phyloP scores from a whole-genome alignment of 371 early-diverging fungal species.

The Actinomucor elegans region DNA sequence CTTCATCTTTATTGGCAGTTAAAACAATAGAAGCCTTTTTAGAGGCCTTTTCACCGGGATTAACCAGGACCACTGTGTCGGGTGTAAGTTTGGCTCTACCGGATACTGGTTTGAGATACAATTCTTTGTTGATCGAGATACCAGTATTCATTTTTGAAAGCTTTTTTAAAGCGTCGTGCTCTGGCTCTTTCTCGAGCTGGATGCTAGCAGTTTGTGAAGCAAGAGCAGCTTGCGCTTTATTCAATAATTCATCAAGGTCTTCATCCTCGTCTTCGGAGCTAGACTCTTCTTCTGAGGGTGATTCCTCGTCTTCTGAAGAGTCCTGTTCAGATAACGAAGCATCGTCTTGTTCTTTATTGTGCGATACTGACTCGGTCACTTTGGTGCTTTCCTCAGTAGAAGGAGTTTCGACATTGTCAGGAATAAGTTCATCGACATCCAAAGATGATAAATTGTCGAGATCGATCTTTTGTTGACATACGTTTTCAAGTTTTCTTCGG shows the following conservation, averaged over 20 bases:
- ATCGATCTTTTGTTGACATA: slow-evolving; percentile 14
- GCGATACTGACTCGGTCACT: too few species aligned
- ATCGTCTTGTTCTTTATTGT: neutral
- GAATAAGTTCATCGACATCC: neutral
- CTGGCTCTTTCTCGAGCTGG: slow-evolving; percentile 7
- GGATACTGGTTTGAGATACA: slow-evolving; percentile 29
- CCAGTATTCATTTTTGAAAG: slow-evolving; percentile 46
- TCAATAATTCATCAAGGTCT: slow-evolving; percentile 46
- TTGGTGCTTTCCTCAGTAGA: neutral
- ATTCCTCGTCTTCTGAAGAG: slow-evolving; percentile 1
- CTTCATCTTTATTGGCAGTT: slow-evolving; percentile 21
- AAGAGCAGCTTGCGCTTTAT: slow-evolving; percentile 52
- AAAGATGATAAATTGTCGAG: slow-evolving; percentile 7
- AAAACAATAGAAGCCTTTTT: slow-evolving; percentile 22
- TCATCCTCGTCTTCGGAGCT: slow-evolving; percentile 16
- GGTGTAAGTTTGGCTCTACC: slow-evolving; percentile 18
- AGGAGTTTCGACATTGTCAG: neutral
- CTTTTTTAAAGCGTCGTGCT: neutral
- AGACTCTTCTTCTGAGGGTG: slow-evolving; percentile 3
- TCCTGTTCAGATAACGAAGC: slow-evolving; percentile 7
- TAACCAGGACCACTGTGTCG: slow-evolving; percentile 23
- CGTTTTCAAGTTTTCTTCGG: slow-evolving; percentile 15
- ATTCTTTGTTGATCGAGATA: slow-evolving; percentile 23
- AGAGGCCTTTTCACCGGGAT: slow-evolving; percentile 4
- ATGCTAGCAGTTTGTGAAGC: slow-evolving; percentile 26